Conservation (phyloP, 805 yeast species). For the Nakazawaea wickerhamii region DNA sequence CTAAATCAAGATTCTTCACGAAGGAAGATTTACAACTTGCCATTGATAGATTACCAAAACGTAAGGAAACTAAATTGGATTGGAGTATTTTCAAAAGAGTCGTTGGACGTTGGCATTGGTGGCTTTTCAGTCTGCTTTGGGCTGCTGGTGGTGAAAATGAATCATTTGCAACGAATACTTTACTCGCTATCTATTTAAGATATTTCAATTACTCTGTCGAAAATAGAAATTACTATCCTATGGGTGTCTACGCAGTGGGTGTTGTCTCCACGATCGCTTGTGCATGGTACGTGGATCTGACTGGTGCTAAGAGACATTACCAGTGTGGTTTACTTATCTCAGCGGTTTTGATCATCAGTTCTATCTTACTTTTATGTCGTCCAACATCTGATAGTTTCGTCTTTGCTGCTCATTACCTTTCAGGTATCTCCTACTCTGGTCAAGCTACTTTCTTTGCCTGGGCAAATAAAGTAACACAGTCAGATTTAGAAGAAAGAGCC, state of each 20-base stretch:
- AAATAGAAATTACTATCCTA: conserved; percentile 46
- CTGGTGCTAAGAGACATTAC: conserved; percentile 42
- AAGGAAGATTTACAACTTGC: conserved; percentile 38
- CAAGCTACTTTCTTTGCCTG: conserved; percentile 39
- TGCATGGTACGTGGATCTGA: conserved; percentile 38
- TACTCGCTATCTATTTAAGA: conserved; percentile 43
- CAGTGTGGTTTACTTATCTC: conserved; percentile 43
- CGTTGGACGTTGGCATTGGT: conserved; percentile 51
- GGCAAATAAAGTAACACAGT: conserved; percentile 33
- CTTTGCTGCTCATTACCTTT: conserved; percentile 50
- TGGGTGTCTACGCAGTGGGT: conserved; percentile 50
- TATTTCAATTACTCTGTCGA: conserved; percentile 35
- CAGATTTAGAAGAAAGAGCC: conserved; percentile 60
- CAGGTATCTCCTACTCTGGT: conserved; percentile 43
- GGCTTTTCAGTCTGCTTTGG: conserved; percentile 49
- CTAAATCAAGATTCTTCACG: conserved; percentile 31
- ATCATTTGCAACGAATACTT: conserved; percentile 39
- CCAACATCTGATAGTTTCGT: conserved; percentile 35
- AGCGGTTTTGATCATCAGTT: conserved; percentile 34
- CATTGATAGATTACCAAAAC: conserved; percentile 34
- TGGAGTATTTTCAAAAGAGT: conserved; percentile 38
- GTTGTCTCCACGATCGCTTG: conserved; percentile 38
- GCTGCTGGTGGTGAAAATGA: conserved; percentile 44
- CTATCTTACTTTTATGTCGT: conserved; percentile 39
- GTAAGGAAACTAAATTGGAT: conserved; percentile 20